phyloP scores from a whole-genome alignment of 768 basidiomycete genomes.

The Pleurotus eryngii region DNA sequence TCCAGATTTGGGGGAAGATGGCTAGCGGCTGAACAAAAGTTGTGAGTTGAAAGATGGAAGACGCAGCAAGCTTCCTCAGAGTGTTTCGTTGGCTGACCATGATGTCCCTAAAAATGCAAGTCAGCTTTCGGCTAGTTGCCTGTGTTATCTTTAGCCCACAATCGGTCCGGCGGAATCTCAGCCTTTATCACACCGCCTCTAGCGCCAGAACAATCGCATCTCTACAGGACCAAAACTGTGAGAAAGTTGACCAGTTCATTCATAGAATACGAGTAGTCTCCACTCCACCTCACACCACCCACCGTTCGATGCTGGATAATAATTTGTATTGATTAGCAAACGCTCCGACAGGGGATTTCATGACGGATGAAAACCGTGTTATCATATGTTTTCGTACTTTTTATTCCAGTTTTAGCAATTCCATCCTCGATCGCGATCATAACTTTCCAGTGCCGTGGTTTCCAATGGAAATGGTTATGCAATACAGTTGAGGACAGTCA shows the following conservation, averaged over 20 bases:
- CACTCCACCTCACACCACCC: no score
- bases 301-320: no score
- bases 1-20: background rate
- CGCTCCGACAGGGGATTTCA: no score
- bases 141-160: conserved; percentile 6
- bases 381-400: background rate
- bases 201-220: background rate
- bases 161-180: conserved; percentile 3
- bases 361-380: background rate
- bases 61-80: background rate
- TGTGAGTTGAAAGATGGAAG: background rate
- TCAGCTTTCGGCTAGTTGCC: background rate
- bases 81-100: background rate
- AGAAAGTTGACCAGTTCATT: no score
- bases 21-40: background rate
- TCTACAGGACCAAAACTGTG: background rate
- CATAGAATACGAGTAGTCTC: no score
- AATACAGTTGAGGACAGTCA: no score
- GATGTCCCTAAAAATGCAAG: background rate
- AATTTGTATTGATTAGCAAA: no score
- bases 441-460: no score
- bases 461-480: conserved; percentile 1
- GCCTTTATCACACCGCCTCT: background rate
- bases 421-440: background rate
- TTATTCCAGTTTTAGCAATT: background rate